Conservation (phyloP, 2,329 filamentous ascomycete genomes). For the Cladosporium austrohemisphaericum region DNA sequence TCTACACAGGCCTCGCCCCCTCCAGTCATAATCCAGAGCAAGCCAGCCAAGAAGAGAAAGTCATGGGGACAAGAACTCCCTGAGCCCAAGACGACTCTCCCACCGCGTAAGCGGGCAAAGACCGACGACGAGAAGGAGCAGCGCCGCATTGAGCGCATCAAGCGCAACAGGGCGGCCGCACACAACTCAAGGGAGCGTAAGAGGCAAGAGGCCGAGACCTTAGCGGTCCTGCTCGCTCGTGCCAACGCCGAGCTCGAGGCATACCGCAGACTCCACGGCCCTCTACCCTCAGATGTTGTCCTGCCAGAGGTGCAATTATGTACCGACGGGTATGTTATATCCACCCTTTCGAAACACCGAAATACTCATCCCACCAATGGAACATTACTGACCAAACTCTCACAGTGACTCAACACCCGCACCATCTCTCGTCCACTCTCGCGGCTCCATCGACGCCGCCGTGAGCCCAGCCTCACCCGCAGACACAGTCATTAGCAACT, state of each 20-base stretch:
- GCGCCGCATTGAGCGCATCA: conserved; percentile 91
- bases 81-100: conserved; percentile 92
- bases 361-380: too few species aligned
- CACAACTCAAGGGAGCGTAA: conserved; percentile 96
- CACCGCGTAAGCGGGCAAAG: conserved; percentile 94
- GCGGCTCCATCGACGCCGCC: conserved; percentile 25
- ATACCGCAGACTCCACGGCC: conserved; percentile 30
- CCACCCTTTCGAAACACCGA: too few species aligned
- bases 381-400: conserved; percentile 4
- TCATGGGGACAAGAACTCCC: conserved; percentile 98
- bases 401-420: conserved; percentile 24
- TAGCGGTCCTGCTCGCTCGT: conserved; percentile 51
- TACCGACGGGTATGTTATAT: conserved; percentile 23
- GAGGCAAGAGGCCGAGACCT: conserved; percentile 80
- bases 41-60: conserved; percentile 56
- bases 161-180: conserved; percentile 90
- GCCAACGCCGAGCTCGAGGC: conserved; percentile 32
- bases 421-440: conserved; percentile 29
- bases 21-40: conserved; percentile 31
- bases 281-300: conserved; percentile 30
- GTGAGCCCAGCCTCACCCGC: conserved; percentile 27
- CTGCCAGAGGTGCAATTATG: conserved; percentile 32
- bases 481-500: conserved; percentile 23
- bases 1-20: conserved; percentile 22
- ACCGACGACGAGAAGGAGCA: conserved; percentile 99